A percentile compares a stretch with the other conserved stretches of the same genome.
These are phyloP conservation scores for Lumnitzera littorea DNA, from an alignment of 345 rosid genomes.

Conservation along the genomic window DNA sequence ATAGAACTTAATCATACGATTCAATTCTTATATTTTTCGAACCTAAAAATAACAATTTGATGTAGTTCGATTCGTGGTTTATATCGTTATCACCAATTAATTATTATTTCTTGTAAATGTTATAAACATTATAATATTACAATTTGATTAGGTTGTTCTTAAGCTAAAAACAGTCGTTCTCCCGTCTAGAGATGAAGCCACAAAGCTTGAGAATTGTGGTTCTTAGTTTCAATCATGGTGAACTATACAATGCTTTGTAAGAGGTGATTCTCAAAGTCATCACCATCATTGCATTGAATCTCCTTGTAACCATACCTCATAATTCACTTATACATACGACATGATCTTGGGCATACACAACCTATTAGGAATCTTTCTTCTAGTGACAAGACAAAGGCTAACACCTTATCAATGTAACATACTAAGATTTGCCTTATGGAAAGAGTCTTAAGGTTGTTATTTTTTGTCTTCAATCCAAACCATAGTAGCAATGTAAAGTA, in stretches of 20 bases:
- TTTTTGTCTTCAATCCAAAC: no score
- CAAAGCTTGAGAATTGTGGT: constrained; percentile 42
- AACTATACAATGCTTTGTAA: constrained; percentile 92
- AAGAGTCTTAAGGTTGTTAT: constrained; percentile 25
- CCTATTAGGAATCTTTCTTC: constrained; percentile 96
- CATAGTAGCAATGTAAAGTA: no score
- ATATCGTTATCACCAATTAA: no score
- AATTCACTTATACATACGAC: constrained; percentile 91
- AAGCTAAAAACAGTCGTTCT: constrained; percentile 92
- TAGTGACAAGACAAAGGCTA: constrained; percentile 77
- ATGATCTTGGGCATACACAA: constrained; percentile 83
- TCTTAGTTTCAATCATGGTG: constrained; percentile 90
- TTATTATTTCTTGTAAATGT: no score
- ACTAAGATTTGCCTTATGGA: constrained; percentile 91
- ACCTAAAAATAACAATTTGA: no score
- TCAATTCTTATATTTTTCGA: no score
- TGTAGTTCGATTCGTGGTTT: no score
- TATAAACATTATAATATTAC: constrained; percentile 36
- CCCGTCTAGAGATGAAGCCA: constrained; percentile 65
- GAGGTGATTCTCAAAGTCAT: constrained; percentile 66
- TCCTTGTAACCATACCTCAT: constrained; percentile 96
- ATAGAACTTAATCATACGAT: no score
- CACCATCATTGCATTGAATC: constrained; percentile 65
- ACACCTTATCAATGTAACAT: constrained; percentile 50
- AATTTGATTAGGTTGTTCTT: constrained; percentile 37